Percentiles rank a stretch among this genome's conserved stretches.
Conservation (phyloP, 2,329 filamentous ascomycete species). For the Penicillium decumbens region DNA sequence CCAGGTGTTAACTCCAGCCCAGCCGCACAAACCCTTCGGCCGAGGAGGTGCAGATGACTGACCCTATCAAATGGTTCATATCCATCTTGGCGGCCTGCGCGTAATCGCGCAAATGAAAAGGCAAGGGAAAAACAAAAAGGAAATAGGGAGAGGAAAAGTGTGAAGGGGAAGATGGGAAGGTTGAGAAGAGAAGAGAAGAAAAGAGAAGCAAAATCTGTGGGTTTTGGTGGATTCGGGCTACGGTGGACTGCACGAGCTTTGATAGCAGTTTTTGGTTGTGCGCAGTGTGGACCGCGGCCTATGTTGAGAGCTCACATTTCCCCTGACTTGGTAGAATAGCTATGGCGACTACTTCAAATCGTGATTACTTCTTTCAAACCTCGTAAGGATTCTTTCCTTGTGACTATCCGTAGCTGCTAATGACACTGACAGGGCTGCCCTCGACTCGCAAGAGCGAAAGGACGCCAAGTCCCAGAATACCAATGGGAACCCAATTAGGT, state of each 20-base stretch:
- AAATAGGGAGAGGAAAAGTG: slow-evolving; percentile 23
- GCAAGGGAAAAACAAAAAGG: slow-evolving; percentile 13
- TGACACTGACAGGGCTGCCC: slow-evolving; percentile 42
- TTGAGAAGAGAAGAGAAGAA: slow-evolving; percentile 23
- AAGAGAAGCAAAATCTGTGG: slow-evolving; percentile 28
- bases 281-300: slow-evolving; percentile 7
- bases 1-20: slow-evolving; percentile 35
- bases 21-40: slow-evolving; percentile 33
- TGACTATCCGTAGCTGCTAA: slow-evolving; percentile 1
- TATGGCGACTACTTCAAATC: slow-evolving; percentile 66
- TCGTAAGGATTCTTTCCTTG: slow-evolving; percentile 55
- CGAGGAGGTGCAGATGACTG: slow-evolving; percentile 30
- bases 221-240: slow-evolving; percentile 33
- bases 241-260: slow-evolving; percentile 31
- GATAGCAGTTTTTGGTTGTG: slow-evolving; percentile 25
- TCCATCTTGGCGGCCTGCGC: slow-evolving; percentile 38
- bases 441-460: slow-evolving; percentile 55
- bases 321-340: background rate
- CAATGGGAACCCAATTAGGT: slow-evolving; percentile 71
- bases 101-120: slow-evolving; percentile 29
- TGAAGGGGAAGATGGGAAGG: slow-evolving; percentile 16
- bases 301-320: slow-evolving; percentile 6
- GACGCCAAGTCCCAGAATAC: slow-evolving; percentile 73
- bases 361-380: slow-evolving; percentile 86
- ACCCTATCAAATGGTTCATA: slow-evolving; percentile 51